Percentiles rank a stretch among this genome's conserved stretches.
These are phyloP conservation scores for Phylloporus sp. DNA, from an alignment of 768 basidiomycete species.

Conservation along the genomic window DNA sequence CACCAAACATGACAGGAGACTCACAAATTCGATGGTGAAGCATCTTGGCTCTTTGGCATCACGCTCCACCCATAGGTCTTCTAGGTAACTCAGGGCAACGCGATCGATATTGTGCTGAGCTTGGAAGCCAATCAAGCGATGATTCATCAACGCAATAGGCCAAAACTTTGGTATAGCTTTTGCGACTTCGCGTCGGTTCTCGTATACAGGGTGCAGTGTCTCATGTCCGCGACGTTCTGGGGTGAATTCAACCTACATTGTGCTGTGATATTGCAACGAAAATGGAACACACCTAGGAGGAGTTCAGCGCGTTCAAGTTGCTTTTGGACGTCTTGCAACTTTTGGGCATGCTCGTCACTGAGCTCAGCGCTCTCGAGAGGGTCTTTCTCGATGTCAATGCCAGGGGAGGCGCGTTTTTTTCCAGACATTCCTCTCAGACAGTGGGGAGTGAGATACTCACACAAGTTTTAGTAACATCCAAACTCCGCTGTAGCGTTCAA, in stretches of 20 bases:
- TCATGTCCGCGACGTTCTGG: constrained; percentile 64
- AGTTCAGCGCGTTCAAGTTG: constrained; percentile 70
- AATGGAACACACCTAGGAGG: constrained; percentile 54
- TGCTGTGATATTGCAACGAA: background rate
- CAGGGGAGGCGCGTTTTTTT: constrained; percentile 79
- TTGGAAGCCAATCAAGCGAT: constrained; percentile 57
- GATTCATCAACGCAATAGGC: constrained; percentile 81
- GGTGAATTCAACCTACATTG: constrained; percentile 6
- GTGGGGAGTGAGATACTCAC: constrained; percentile 2
- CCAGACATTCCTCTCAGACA: constrained; percentile 33
- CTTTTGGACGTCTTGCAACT: constrained; percentile 61
- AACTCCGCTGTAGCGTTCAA: constrained; percentile 28
- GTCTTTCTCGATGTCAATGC: constrained; percentile 69
- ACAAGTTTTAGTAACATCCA: constrained; percentile 23
- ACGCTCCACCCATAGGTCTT: constrained; percentile 80
- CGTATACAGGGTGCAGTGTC: constrained; percentile 57
- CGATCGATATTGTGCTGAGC: constrained; percentile 74
- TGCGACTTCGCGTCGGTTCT: constrained; percentile 63
- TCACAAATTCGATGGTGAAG: constrained; percentile 85
- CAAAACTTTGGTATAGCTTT: constrained; percentile 77
- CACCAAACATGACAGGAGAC: constrained; percentile 32
- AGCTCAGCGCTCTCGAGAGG: constrained; percentile 65
- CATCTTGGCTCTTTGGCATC: constrained; percentile 72
- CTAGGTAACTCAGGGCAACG: constrained; percentile 76
- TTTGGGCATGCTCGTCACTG: constrained; percentile 66